phyloP scores from a whole-genome alignment of 169 alveolate species.

The Nephromyces sp. region DNA sequence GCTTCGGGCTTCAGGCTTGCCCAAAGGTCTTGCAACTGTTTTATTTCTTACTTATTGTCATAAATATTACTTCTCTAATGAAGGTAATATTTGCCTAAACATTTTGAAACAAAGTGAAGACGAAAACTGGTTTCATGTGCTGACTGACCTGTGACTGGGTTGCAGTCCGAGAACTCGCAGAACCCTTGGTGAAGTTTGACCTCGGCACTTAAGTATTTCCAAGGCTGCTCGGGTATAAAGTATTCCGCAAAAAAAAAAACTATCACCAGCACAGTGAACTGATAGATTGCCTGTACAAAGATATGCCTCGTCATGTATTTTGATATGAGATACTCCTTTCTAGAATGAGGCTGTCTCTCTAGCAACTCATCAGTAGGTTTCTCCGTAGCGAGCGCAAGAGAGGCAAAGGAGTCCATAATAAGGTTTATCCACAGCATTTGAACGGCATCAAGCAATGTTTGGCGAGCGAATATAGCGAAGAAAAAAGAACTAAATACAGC shows the following conservation, averaged over 20 bases:
- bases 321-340: conserved; percentile 69
- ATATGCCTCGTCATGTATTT: no score
- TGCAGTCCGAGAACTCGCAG: conserved; percentile 36
- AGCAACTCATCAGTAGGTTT: conserved; percentile 69
- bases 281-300: conserved; percentile 48
- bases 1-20: no score
- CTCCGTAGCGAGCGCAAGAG: conserved; percentile 81
- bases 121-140: no score
- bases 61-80: no score
- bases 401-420: conserved; percentile 67
- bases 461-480: conserved; percentile 39
- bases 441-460: conserved; percentile 53
- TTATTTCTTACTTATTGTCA: no score
- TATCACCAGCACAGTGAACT: conserved; percentile 38
- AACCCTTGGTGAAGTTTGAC: conserved; percentile 6
- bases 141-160: conserved; percentile 5
- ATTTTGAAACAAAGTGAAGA: no score
- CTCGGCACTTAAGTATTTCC: conserved; percentile 17
- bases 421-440: conserved; percentile 47
- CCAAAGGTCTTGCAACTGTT: no score
- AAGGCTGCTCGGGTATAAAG: conserved; percentile 60
- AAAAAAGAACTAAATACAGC: conserved; percentile 66
- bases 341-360: conserved; percentile 64
- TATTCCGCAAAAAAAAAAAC: conserved; percentile 65
- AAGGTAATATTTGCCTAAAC: no score